Base-by-base conservation (phyloP, 192 early-diverging fungal genomes). In the Glomus cerebriforme region DNA sequence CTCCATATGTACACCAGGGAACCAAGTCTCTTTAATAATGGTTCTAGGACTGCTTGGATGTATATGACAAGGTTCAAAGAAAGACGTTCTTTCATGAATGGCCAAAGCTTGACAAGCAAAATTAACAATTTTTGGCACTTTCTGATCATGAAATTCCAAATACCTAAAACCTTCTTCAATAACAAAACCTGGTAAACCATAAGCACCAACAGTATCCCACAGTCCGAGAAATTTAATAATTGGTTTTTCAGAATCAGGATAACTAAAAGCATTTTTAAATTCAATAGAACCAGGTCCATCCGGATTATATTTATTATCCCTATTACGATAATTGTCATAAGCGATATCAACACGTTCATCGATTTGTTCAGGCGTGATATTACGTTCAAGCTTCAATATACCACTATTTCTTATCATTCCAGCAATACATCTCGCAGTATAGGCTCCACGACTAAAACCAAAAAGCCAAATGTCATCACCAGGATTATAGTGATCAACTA, bases 381-480 rank as follows among this genome's bases (percentile, higher is more conserved):
- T 12, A 2, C 39, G 10, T 27, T n/a, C 19, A 22, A 59, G 29
- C 35, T 58, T 76, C 26, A 81, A 31, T 27, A 81, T 81, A 12
- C 80, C 80, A 29, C 80, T 77, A 47, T 81, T 81, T 59, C 76
- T 39, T 59, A 81, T 81, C 80, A 81, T 77, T 17, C 80, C 80
- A 19, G 26, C 74, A 39, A 81, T 74, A 62, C 74, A 70, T 77
- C 80, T 73, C 0, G 70, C 59, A 26, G 67, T 81, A 58, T 81
- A 81, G 17, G 58, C 66, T 0, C 80, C 80, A 63, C 74, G 67
- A 63, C 80, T 81, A 8, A 70, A 63, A 8, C 80, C 80, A 45
- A 81, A 77, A 79, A 81, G 82, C 79, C 65, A 92, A 77, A 77
- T 84, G 81, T 64, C 89, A 29, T 65, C 27, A 31, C 27, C 27